Percentiles rank a stretch among this genome's conserved stretches.
Evolutionary conservation across 1,139 yeast genomes (phyloP).

Genomic region (Yamadazyma siamensis): DNA sequence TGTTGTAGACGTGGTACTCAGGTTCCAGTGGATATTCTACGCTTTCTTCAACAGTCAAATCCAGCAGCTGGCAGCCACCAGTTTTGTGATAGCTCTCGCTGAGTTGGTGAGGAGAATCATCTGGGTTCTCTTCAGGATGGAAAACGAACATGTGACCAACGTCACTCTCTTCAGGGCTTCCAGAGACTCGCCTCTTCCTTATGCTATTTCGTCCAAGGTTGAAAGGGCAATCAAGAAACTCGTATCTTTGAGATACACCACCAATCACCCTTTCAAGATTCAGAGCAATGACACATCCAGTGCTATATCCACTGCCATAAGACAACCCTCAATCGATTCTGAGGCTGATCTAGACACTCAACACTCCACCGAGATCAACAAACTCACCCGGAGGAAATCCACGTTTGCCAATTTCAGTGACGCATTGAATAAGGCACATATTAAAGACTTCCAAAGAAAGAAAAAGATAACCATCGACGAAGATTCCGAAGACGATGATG

Average conservation of each 20-base stretch:
- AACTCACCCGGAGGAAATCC: constrained; percentile 25
- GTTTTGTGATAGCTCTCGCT: constrained; percentile 78
- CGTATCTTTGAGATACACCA: constrained; percentile 31
- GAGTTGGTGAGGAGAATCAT: constrained; percentile 79
- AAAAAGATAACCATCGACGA: constrained; percentile 31
- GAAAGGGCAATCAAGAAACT: constrained; percentile 40
- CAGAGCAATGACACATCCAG: constrained; percentile 5
- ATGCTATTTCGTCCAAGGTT: constrained; percentile 42
- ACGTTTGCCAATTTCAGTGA: constrained; percentile 49
- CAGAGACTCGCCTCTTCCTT: constrained; percentile 83
- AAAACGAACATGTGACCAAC: constrained; percentile 92
- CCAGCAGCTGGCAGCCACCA: constrained; percentile 88
- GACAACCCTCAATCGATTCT: constrained; percentile 10
- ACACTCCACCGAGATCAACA: constrained; percentile 3
- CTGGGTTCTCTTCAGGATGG: constrained; percentile 92
- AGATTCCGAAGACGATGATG: constrained; percentile 40
- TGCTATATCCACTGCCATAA: constrained; percentile 12
- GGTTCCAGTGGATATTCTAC: constrained; percentile 92
- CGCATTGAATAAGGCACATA: constrained; percentile 74
- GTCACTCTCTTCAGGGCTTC: constrained; percentile 82
- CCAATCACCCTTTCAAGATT: too few relatives aligned
- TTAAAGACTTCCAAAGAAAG: constrained; percentile 81
- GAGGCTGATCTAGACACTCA: constrained; percentile 7
- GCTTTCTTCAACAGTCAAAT: constrained; percentile 67
- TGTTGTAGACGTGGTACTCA: constrained; percentile 62